Conservation (phyloP, 805 yeast species). For the Barnettozyma californica region DNA sequence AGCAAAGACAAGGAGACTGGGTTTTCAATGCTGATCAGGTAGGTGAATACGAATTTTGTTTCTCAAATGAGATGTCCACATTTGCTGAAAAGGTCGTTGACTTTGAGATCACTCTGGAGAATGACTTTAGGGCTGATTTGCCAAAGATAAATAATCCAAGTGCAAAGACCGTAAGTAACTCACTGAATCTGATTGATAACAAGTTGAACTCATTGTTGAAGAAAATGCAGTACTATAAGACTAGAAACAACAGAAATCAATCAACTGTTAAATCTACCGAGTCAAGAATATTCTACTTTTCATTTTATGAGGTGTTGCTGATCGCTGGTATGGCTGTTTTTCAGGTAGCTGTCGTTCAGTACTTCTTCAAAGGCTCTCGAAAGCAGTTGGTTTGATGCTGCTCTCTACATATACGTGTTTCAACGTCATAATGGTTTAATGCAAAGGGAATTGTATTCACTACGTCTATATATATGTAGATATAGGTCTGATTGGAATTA, state of each 20-base stretch:
- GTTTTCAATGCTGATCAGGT: constrained; percentile 46
- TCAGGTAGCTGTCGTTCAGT: constrained; percentile 64
- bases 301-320: constrained; percentile 62
- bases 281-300: constrained; percentile 71
- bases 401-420: not conserved
- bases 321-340: constrained; percentile 72
- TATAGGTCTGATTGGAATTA: not conserved
- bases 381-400: constrained; percentile 39
- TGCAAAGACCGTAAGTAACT: constrained; percentile 44
- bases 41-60: constrained; percentile 66
- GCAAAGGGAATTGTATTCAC: not conserved
- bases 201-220: constrained; percentile 53
- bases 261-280: constrained; percentile 82
- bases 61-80: constrained; percentile 57
- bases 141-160: constrained; percentile 22
- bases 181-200: constrained; percentile 53
- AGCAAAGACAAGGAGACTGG: constrained; percentile 61
- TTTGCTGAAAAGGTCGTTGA: constrained; percentile 72
- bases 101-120: constrained; percentile 53
- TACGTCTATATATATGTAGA: not conserved
- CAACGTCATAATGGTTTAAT: not conserved
- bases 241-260: constrained; percentile 88
- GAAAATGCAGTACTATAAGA: constrained; percentile 74
- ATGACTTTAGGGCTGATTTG: constrained; percentile 29
- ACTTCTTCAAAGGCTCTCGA: constrained; percentile 67